Percentiles rank a stretch among this genome's conserved stretches.
Evolutionary conservation across 768 basidiomycete species (phyloP).

Genomic region (Pleurotus eryngii): DNA sequence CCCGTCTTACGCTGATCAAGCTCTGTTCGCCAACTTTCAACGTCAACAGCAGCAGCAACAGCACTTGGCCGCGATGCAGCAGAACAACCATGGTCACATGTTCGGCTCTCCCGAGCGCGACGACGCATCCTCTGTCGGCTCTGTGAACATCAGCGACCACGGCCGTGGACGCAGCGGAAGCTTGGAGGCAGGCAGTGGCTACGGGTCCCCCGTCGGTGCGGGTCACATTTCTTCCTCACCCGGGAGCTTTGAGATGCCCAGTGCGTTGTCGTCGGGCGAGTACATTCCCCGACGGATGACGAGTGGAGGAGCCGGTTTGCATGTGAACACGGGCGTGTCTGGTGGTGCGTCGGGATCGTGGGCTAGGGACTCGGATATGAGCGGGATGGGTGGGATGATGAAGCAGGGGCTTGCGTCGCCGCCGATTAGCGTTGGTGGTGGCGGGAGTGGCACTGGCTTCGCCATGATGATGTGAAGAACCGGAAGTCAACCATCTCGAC

Average conservation of each 20-base stretch:
- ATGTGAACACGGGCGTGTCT: slow-evolving; percentile 6
- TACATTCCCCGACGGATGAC: slow-evolving; percentile 4
- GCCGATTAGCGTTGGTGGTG: slow-evolving; percentile 10
- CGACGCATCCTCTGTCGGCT: slow-evolving; percentile 13
- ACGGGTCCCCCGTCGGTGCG: slow-evolving; percentile 8
- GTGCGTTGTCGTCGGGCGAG: slow-evolving; percentile 7
- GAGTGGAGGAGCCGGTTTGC: slow-evolving; percentile 3
- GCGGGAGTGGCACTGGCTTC: slow-evolving; percentile 12
- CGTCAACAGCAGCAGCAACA: slow-evolving; percentile 11
- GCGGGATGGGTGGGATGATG: slow-evolving; percentile 14
- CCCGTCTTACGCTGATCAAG: slow-evolving; percentile 7
- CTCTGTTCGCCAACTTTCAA: slow-evolving; percentile 8
- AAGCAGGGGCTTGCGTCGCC: slow-evolving; percentile 10
- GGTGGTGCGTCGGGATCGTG: slow-evolving; percentile 3
- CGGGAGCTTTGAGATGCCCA: slow-evolving; percentile 10
- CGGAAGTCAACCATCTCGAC: not conserved
- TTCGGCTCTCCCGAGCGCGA: slow-evolving; percentile 12
- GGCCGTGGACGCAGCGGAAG: slow-evolving; percentile 9
- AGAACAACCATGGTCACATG: slow-evolving; percentile 1
- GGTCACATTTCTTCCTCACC: slow-evolving; percentile 6
- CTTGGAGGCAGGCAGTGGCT: slow-evolving; percentile 9
- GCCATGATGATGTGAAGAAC: slow-evolving; percentile 16
- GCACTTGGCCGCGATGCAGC: not conserved
- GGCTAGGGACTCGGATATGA: slow-evolving; percentile 7
- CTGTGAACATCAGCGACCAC: slow-evolving; percentile 6